phyloP scores from a whole-genome alignment of 768 basidiomycete species.

The Tubosaeta sp. region DNA sequence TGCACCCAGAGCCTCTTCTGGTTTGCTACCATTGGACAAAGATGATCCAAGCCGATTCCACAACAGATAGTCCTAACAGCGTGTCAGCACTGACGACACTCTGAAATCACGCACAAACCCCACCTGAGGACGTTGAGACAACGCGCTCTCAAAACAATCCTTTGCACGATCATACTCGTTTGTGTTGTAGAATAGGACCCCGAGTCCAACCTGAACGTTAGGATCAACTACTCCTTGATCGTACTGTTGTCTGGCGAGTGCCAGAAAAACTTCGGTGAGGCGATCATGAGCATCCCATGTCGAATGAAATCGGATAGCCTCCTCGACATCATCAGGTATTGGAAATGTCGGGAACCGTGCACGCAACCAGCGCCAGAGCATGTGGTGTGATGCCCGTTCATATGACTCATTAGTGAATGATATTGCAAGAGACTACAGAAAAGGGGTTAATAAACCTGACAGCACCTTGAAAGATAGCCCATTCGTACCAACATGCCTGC shows the following conservation, averaged over 20 bases:
- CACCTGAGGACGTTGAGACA: constrained; percentile 72
- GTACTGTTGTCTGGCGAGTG: constrained; percentile 80
- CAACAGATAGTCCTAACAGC: constrained; percentile 73
- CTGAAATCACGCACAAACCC: constrained; percentile 11
- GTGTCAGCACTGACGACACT: background rate
- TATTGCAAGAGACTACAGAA: constrained; percentile 79
- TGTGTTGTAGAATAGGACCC: constrained; percentile 88
- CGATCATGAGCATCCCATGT: constrained; percentile 80
- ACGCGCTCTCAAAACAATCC: constrained; percentile 90
- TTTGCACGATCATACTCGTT: constrained; percentile 83
- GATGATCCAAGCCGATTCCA: constrained; percentile 97
- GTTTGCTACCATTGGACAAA: constrained; percentile 89
- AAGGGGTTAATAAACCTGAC: constrained; percentile 9
- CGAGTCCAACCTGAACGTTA: constrained; percentile 90
- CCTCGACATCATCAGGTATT: constrained; percentile 52
- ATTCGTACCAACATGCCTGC: constrained; percentile 69
- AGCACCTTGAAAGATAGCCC: background rate
- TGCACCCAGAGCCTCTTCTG: constrained; percentile 88
- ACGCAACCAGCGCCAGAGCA: constrained; percentile 81
- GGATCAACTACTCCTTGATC: constrained; percentile 68
- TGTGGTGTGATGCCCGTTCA: constrained; percentile 80
- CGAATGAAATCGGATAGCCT: constrained; percentile 51
- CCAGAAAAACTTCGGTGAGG: constrained; percentile 80
- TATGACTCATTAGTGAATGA: constrained; percentile 94
- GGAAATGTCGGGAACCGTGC: constrained; percentile 57